Conservation (phyloP, 331 rosid genomes). For the Quercus tomentella region DNA sequence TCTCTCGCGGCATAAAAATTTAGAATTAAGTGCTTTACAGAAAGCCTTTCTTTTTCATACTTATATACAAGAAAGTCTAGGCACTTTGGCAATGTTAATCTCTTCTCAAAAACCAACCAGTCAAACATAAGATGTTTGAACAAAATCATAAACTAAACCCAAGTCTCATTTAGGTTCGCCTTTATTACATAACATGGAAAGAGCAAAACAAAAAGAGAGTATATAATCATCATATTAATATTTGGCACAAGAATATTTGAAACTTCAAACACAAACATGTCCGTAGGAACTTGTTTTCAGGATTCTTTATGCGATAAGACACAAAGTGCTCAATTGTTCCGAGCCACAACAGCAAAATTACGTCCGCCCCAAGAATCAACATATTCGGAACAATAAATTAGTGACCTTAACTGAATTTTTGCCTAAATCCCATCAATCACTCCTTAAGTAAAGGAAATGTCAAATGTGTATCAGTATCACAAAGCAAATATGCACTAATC, state of each 20-base stretch:
- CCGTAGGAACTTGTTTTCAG: background rate
- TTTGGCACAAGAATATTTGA: background rate
- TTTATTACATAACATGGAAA: background rate
- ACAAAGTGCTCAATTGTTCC: background rate
- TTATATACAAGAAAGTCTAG: background rate
- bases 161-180: background rate
- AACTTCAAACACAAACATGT: background rate
- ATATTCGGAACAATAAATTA: background rate
- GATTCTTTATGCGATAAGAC: background rate
- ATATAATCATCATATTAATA: background rate
- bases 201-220: background rate
- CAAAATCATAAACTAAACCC: background rate
- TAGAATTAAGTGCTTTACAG: conserved; percentile 2
- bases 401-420: background rate
- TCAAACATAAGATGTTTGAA: background rate
- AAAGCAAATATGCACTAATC: background rate
- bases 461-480: no score
- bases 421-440: background rate
- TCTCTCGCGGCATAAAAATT: background rate
- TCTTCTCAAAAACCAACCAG: background rate
- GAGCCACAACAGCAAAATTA: background rate
- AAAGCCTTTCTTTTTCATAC: background rate
- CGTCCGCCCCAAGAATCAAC: conserved; percentile 2
- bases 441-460: background rate
- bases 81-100: background rate